Evolutionary conservation across 768 basidiomycete genomes (phyloP), one percentile per base, ranked within the genome.

Genomic region (Imleria badia): DNA sequence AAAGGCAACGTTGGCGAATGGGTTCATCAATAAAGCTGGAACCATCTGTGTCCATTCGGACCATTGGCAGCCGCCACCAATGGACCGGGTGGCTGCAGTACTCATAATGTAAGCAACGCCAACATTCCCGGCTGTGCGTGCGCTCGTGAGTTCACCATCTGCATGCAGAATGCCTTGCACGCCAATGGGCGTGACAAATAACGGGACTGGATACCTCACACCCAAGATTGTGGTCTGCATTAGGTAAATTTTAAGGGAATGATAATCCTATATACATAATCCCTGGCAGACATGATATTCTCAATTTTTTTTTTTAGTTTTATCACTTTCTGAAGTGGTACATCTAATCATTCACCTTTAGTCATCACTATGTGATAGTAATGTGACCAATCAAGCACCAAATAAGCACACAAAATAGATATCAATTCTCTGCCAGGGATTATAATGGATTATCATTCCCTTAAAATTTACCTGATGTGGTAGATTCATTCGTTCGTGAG

Each of bases 41-140:
- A 92, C 89, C 89, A 92, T 33, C 90, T 76, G 31, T 80, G 76
- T 0, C 85, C 82, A 47, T 80, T 73, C 3, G 62, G 60, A 7
- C 84, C 87, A 59, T 85, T 91, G 26, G 82, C 91, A 38, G 76
- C 65, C 3, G 84, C 92, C n/a, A 93, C 85, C 91, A 54, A 94
- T 86, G 11, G 84, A 81, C 23, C 86, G 81, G 29, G 79, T 75
- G 2, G 87, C 79, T 5, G 91, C 89, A 0, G 89, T 86, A 60
- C 89, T 91, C 70, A 94, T 78, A 59, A 87, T 84, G 63, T 80
- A 86, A 0, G 89, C 86, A 5, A 94, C 71, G 0, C 81, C 80
- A 5, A 89, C 73, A 14, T 76, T 81, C 9, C 70, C 75, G 0
- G 84, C 89, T 1, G 88, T 89, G 1, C 78, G 76, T 1, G 90